Conservation (phyloP, 169 alveolate species). For the Plasmodium relictum region DNA sequence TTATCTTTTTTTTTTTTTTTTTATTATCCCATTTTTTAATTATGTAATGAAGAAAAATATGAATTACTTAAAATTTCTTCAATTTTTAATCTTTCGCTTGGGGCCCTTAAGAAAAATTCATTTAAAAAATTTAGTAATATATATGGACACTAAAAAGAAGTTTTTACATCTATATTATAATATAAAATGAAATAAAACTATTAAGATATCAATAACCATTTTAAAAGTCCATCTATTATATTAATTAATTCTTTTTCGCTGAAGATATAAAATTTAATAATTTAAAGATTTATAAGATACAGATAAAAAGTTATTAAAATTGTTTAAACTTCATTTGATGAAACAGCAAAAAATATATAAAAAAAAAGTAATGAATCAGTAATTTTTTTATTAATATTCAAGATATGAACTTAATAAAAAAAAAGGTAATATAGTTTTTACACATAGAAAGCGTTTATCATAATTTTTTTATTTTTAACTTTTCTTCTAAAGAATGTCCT, state of each 20-base stretch:
- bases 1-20: slow-evolving; percentile 7
- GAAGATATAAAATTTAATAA: not conserved
- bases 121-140: not conserved
- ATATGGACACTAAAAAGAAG: not conserved
- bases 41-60: slow-evolving; percentile 46
- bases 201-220: slow-evolving; percentile 33
- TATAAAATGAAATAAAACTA: not conserved
- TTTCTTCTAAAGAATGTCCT: slow-evolving; percentile 28
- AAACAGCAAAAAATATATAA: too few species aligned
- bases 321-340: too few species aligned
- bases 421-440: too few species aligned
- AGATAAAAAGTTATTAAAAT: too few species aligned
- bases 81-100: slow-evolving; percentile 74
- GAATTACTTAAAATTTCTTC: slow-evolving; percentile 62
- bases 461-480: slow-evolving; percentile 9
- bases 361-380: too few species aligned
- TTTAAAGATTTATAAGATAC: too few species aligned
- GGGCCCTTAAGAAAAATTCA: slow-evolving; percentile 57
- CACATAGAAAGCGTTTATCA: too few species aligned
- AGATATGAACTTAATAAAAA: too few species aligned
- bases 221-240: slow-evolving; percentile 67
- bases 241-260: slow-evolving; percentile 69
- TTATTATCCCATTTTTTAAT: slow-evolving; percentile 3
- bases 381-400: too few species aligned
- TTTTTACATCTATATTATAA: not conserved